Percentiles rank a stretch among this genome's conserved stretches.
Evolutionary conservation across 2,329 filamentous ascomycete species (phyloP).

Genomic region (Cadophora sp.): DNA sequence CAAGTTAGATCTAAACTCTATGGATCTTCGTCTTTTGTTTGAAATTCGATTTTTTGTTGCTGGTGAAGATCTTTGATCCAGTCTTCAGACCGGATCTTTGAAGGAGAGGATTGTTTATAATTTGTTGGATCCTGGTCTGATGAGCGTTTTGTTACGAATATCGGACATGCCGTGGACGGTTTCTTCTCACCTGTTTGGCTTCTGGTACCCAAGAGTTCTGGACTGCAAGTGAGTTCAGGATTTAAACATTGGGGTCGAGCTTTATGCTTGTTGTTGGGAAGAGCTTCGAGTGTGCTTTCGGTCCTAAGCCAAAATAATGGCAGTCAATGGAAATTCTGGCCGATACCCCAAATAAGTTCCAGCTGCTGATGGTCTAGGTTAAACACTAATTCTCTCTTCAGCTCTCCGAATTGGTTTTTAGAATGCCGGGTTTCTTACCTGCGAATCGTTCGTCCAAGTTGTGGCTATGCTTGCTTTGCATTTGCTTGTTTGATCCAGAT

Average conservation of each 20-base stretch:
- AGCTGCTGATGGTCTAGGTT: not conserved
- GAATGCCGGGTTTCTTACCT: not conserved
- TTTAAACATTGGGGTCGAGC: not conserved
- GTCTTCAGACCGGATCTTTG: not conserved
- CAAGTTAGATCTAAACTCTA: conserved; percentile 3
- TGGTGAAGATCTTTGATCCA: not conserved
- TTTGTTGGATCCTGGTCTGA: not conserved
- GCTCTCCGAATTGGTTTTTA: not conserved
- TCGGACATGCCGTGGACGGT: not conserved
- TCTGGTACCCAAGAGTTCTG: not conserved
- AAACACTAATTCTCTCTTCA: conserved; percentile 4
- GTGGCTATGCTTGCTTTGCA: conserved; percentile 13
- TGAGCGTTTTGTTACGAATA: not conserved
- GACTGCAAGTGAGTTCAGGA: not conserved
- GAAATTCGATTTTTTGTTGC: not conserved
- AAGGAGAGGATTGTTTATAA: not conserved
- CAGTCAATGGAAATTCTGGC: not conserved
- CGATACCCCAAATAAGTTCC: not conserved
- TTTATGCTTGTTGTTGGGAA: not conserved
- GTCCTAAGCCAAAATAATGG: not conserved
- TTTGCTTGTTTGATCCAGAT: not conserved
- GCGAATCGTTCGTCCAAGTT: not conserved
- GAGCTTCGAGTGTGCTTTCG: not conserved
- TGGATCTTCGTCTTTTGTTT: not conserved
- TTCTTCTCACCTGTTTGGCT: not conserved